Conservation (phyloP, 495 filamentous ascomycete genomes). For the Diplogelasinospora grovesii region DNA sequence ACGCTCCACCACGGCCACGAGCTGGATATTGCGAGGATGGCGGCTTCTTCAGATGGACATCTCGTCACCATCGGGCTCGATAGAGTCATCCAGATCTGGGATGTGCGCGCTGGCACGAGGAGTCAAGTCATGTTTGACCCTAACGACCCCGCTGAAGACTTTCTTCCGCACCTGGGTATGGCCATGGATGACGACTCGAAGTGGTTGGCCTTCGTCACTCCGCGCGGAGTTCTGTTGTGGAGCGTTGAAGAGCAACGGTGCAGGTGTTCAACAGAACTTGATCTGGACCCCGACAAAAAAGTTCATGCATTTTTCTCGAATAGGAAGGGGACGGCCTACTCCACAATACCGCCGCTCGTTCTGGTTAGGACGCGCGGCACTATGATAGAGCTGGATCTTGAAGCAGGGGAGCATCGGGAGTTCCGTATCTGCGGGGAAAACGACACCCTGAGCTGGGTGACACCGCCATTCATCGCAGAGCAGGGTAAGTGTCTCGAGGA, state of each 20-base stretch:
- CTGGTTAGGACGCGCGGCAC: constrained; percentile 53
- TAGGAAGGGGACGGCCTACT: constrained; percentile 19
- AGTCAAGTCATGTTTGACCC: constrained; percentile 34
- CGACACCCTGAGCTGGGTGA: constrained; percentile 38
- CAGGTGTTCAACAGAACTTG: constrained; percentile 38
- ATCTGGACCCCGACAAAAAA: constrained; percentile 44
- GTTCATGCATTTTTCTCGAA: constrained; percentile 55
- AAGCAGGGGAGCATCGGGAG: constrained; percentile 22
- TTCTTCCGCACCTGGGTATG: constrained; percentile 53
- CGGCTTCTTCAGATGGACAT: constrained; percentile 49
- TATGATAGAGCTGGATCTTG: constrained; percentile 43
- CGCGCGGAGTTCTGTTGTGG: constrained; percentile 50
- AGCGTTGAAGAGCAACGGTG: constrained; percentile 46
- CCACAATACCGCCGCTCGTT: constrained; percentile 40
- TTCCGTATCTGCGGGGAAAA: constrained; percentile 38
- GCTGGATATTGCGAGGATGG: constrained; percentile 57
- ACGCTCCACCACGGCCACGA: constrained; percentile 53
- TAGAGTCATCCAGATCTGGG: constrained; percentile 53
- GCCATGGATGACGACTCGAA: constrained; percentile 53
- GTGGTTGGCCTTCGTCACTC: constrained; percentile 58
- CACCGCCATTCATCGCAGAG: too few relatives aligned
- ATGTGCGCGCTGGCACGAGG: constrained; percentile 38
- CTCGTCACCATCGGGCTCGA: constrained; percentile 63
- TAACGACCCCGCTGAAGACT: constrained; percentile 26
- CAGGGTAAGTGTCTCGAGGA: too few relatives aligned